Conservation (phyloP, 2,329 filamentous ascomycete genomes). For the Lasiodiplodia hormozganensis region DNA sequence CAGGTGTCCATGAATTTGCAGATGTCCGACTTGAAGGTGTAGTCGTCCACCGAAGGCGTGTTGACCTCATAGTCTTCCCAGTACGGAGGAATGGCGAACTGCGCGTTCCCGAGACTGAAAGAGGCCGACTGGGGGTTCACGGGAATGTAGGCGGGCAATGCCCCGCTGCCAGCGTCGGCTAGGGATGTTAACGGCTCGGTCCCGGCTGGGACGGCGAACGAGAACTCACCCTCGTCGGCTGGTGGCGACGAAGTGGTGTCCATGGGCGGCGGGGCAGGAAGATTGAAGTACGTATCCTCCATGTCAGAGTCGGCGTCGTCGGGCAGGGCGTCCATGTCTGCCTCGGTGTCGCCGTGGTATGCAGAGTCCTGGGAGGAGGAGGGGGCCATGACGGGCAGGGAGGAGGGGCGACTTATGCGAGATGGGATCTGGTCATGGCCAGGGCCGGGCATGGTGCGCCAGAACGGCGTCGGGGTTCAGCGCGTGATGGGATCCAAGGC, state of each 20-base stretch:
- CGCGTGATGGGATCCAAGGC: neutral
- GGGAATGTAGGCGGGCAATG: constrained; percentile 4
- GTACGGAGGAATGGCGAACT: constrained; percentile 9
- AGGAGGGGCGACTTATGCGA: constrained; percentile 14
- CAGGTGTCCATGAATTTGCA: constrained; percentile 32
- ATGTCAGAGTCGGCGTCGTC: constrained; percentile 29
- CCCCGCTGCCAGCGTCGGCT: neutral
- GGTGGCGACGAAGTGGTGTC: neutral
- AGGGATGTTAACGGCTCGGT: neutral
- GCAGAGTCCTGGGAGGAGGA: constrained; percentile 20
- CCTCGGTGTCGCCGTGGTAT: constrained; percentile 15
- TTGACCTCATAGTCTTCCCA: constrained; percentile 28
- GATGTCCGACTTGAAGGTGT: constrained; percentile 29
- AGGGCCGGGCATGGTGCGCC: constrained; percentile 21
- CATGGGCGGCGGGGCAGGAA: neutral
- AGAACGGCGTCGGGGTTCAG: neutral
- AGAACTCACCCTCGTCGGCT: neutral
- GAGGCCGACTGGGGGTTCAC: constrained; percentile 9
- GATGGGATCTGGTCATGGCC: constrained; percentile 12
- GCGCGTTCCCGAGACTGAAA: constrained; percentile 25
- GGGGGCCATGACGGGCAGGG: neutral
- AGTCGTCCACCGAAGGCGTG: constrained; percentile 28
- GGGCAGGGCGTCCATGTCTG: constrained; percentile 13
- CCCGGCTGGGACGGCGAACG: neutral
- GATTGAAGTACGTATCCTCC: constrained; percentile 24